Conservation (phyloP, 1,139 yeast genomes). For the Protomyces arabidopsidicola region DNA sequence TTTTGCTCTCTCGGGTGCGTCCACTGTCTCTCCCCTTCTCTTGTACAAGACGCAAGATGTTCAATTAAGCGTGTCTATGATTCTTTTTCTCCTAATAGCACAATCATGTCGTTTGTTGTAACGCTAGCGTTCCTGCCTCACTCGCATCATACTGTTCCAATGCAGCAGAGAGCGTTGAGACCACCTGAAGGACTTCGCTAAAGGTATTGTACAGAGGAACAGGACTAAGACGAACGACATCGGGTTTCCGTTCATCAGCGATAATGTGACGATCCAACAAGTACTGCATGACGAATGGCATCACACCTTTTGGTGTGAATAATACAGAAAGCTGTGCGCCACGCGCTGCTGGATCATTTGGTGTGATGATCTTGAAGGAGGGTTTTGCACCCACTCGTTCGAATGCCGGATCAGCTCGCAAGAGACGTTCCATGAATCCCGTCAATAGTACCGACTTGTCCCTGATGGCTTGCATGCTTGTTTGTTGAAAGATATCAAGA, state of each 20-base stretch:
- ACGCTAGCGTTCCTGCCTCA: not conserved
- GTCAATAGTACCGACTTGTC: slow-evolving; percentile 58
- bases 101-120: not conserved
- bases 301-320: slow-evolving; percentile 57
- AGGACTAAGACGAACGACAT: slow-evolving; percentile 81
- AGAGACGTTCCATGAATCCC: slow-evolving; percentile 49
- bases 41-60: not conserved
- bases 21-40: not conserved
- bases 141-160: not conserved
- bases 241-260: slow-evolving; percentile 85
- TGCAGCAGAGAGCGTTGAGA: not conserved
- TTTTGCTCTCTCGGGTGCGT: not conserved
- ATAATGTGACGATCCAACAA: slow-evolving; percentile 58
- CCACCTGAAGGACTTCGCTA: slow-evolving; percentile 47
- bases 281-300: slow-evolving; percentile 57
- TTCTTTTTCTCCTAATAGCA: too few relatives aligned
- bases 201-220: slow-evolving; percentile 76
- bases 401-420: slow-evolving; percentile 41
- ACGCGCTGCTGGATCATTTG: slow-evolving; percentile 52
- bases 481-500: slow-evolving; percentile 54
- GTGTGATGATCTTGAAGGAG: slow-evolving; percentile 67
- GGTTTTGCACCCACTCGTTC: slow-evolving; percentile 1
- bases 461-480: slow-evolving; percentile 57
- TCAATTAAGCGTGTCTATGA: too few relatives aligned
- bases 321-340: slow-evolving; percentile 79